phyloP scores from a whole-genome alignment of 495 filamentous ascomycete species.

The Podospora bellae-mahoneyi region DNA sequence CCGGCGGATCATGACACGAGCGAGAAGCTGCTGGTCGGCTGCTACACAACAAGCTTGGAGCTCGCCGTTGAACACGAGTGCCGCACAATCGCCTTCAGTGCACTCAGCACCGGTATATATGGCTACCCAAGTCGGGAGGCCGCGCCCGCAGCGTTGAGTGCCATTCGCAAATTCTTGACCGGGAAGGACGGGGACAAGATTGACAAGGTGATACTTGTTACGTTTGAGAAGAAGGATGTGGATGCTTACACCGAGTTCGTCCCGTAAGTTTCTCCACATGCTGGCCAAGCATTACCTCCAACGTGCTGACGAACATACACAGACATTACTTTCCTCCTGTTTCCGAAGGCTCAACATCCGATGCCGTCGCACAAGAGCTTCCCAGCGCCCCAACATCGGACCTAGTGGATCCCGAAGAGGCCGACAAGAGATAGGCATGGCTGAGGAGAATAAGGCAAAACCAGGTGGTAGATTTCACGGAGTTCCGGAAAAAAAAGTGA shows the following conservation, averaged over 20 bases:
- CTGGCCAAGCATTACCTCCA: not conserved
- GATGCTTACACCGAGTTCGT: slow-evolving; percentile 62
- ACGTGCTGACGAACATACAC: slow-evolving; percentile 8
- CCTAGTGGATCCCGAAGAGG: slow-evolving; percentile 31
- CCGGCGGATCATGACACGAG: slow-evolving; percentile 37
- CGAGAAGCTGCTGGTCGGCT: slow-evolving; percentile 56
- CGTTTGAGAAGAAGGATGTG: slow-evolving; percentile 74
- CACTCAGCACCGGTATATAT: slow-evolving; percentile 84
- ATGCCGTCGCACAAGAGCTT: slow-evolving; percentile 31
- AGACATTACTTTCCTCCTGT: slow-evolving; percentile 41
- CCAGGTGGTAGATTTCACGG: not conserved
- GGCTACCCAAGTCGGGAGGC: slow-evolving; percentile 77
- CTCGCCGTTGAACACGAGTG: slow-evolving; percentile 63
- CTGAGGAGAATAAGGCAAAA: not conserved
- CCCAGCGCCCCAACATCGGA: slow-evolving; percentile 39
- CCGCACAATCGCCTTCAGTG: slow-evolving; percentile 74
- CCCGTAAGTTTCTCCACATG: slow-evolving; percentile 58
- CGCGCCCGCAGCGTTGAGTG: slow-evolving; percentile 61
- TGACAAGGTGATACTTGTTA: slow-evolving; percentile 75
- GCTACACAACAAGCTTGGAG: slow-evolving; percentile 73
- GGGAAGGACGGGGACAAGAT: slow-evolving; percentile 53
- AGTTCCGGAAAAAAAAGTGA: not conserved
- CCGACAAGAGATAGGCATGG: slow-evolving; percentile 35
- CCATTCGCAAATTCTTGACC: slow-evolving; percentile 68
- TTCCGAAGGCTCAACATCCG: slow-evolving; percentile 23